phyloP scores from a whole-genome alignment of 73 alveolate species.

The Paramecium primaurelia region DNA sequence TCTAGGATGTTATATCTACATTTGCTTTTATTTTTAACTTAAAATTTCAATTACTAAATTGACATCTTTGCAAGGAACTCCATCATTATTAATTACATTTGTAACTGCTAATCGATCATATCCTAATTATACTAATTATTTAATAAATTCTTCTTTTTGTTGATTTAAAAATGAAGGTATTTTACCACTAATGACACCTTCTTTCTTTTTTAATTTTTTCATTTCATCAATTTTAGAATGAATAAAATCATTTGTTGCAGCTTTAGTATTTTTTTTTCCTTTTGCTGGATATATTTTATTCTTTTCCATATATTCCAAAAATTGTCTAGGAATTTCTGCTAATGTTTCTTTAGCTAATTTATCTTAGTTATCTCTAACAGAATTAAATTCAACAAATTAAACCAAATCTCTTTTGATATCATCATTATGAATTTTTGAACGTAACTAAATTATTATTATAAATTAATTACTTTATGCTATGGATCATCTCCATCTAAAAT shows the following conservation, averaged over 20 bases:
- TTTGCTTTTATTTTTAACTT: not conserved
- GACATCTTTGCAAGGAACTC: conserved; percentile 28
- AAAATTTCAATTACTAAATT: conserved; percentile 22
- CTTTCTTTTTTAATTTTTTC: conserved; percentile 43
- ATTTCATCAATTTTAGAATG: conserved; percentile 60
- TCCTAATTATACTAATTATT: not conserved
- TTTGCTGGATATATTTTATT: conserved; percentile 69
- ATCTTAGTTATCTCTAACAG: conserved; percentile 74
- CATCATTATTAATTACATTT: conserved; percentile 8
- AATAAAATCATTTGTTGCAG: conserved; percentile 57
- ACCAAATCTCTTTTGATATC: conserved; percentile 79
- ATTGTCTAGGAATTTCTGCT: conserved; percentile 87
- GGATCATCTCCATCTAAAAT: conserved; percentile 89
- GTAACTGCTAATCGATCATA: not conserved
- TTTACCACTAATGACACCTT: conserved; percentile 17
- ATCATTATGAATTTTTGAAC: conserved; percentile 66
- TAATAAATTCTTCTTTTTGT: conserved; percentile 41
- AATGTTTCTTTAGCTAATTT: conserved; percentile 86
- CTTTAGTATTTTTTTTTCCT: conserved; percentile 50
- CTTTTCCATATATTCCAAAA: conserved; percentile 71
- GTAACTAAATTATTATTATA: conserved; percentile 55
- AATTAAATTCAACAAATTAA: conserved; percentile 81
- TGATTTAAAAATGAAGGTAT: conserved; percentile 9
- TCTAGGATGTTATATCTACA: not conserved
- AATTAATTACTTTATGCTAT: not conserved